These are phyloP conservation scores for Metschnikowia noctiluminum DNA, from an alignment of 805 yeast genomes.

Conservation along the genomic window DNA sequence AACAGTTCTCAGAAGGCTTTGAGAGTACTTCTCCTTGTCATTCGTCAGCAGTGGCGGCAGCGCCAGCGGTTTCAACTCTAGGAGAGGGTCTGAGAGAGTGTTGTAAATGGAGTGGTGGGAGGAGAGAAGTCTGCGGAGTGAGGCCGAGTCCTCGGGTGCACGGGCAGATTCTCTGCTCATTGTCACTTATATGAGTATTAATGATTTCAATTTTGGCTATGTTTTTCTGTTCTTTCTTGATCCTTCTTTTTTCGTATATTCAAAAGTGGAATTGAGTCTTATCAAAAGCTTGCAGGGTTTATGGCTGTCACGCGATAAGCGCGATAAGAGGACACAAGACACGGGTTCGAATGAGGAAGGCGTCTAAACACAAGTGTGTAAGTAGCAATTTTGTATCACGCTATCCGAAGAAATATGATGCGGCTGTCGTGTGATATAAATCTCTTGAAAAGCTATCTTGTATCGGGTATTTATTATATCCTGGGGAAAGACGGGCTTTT, in stretches of 20 bases:
- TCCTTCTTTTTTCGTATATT: too few species aligned
- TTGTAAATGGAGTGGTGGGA: constrained; percentile 39
- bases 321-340: neutral
- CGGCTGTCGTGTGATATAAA: too few species aligned
- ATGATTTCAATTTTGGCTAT: too few species aligned
- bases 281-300: neutral
- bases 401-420: too few species aligned
- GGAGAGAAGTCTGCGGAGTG: constrained; percentile 25
- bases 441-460: too few species aligned
- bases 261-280: too few species aligned
- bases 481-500: too few species aligned
- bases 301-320: neutral
- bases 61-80: constrained; percentile 23
- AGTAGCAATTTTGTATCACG: too few species aligned
- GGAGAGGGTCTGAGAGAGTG: constrained; percentile 39
- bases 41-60: neutral
- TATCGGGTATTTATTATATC: too few species aligned
- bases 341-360: neutral
- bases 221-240: too few species aligned
- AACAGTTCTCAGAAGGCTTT: neutral
- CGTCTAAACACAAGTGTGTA: neutral
- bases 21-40: neutral
- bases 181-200: neutral
- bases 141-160: constrained; percentile 6
- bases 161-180: constrained; percentile 1